Conservation (phyloP, 345 rosid genomes). For the Turnera subulata region DNA sequence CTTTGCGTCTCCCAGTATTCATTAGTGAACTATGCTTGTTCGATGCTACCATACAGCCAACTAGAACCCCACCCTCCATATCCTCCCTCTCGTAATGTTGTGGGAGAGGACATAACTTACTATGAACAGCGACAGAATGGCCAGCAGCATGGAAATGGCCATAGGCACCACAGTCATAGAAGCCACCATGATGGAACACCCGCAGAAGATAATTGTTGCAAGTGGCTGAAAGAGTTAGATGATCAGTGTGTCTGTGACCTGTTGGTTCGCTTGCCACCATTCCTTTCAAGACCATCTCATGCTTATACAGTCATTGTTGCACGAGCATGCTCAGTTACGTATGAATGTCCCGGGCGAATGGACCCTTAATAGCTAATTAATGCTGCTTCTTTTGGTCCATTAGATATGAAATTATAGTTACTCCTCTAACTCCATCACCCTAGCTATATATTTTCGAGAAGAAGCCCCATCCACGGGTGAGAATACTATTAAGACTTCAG, state of each 20-base stretch:
- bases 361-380: too few relatives aligned
- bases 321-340: conserved; percentile 23
- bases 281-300: conserved; percentile 26
- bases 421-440: too few relatives aligned
- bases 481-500: too few relatives aligned
- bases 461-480: too few relatives aligned
- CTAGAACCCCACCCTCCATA: conserved; percentile 19
- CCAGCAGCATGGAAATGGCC: not conserved
- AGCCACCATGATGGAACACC: not conserved
- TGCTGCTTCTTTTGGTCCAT: too few relatives aligned
- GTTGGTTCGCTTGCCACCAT: conserved; percentile 21
- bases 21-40: conserved; percentile 64
- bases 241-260: conserved; percentile 30
- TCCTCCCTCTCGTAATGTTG: conserved; percentile 12
- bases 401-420: too few relatives aligned
- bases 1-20: conserved; percentile 67
- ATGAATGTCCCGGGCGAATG: conserved; percentile 3
- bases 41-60: conserved; percentile 30
- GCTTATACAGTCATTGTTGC: conserved; percentile 15
- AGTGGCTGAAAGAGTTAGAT: conserved; percentile 24
- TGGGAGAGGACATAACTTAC: conserved; percentile 7
- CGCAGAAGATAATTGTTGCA: conserved; percentile 22
- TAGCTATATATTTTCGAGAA: too few relatives aligned
- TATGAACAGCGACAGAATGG: not conserved
- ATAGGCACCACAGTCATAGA: not conserved